Evolutionary conservation across 495 filamentous ascomycete species (phyloP).

Genomic region (Tuber magnatum): DNA sequence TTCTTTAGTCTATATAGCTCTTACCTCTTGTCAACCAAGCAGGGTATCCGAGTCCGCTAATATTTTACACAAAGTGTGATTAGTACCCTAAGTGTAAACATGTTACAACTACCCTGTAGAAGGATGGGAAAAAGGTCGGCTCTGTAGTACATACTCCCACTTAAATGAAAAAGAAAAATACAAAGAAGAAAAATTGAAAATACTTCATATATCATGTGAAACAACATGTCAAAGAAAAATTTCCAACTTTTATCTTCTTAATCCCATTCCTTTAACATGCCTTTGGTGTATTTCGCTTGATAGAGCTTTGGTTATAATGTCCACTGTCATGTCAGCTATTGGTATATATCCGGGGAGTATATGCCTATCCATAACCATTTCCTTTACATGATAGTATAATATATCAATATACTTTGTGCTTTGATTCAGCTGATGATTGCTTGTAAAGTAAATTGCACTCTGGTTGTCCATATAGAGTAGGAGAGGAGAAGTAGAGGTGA

Average conservation of each 20-base stretch:
- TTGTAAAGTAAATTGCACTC: not conserved
- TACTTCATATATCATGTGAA: too few relatives aligned
- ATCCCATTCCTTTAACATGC: not conserved
- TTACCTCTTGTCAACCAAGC: too few relatives aligned
- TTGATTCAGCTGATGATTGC: not conserved
- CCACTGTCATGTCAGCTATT: not conserved
- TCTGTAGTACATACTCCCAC: not conserved
- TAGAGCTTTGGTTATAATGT: conserved; percentile 3
- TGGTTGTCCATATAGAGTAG: not conserved
- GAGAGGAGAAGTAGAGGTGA: not conserved
- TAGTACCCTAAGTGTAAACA: too few relatives aligned
- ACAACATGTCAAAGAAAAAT: not conserved
- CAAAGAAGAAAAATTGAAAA: not conserved
- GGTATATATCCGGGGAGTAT: not conserved
- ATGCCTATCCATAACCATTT: not conserved
- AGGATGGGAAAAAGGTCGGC: not conserved
- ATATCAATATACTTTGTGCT: not conserved
- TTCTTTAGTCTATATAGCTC: too few relatives aligned
- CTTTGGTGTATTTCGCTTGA: not conserved
- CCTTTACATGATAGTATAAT: not conserved
- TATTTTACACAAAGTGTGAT: too few relatives aligned
- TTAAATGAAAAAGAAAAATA: not conserved
- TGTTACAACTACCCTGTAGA: not conserved
- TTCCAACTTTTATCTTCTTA: not conserved
- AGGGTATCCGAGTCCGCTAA: too few relatives aligned